Evolutionary conservation across 495 filamentous ascomycete genomes (phyloP), one percentile per base, ranked within the genome.

Genomic region (Niebla homalea): DNA sequence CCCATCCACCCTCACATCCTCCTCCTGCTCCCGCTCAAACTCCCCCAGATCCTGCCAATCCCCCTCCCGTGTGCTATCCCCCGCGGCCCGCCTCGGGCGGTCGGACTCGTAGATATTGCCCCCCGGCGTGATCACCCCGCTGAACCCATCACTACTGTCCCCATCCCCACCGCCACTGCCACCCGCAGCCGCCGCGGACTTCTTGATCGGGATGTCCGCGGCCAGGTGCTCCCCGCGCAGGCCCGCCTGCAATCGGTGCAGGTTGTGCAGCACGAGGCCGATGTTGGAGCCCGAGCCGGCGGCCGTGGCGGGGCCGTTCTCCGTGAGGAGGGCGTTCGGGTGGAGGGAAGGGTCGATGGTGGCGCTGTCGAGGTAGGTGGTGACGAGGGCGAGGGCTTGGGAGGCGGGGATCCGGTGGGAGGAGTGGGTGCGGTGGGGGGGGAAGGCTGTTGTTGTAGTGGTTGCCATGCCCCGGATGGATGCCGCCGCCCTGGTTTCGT

Each of bases 241-340:
- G 15, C 82, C 83, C 0, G 76, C 77, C 60, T 82, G 76, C 10
- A 85, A 75, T 19, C 83, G 74, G 59, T 76, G 70, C 43, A 87
- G 61, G 56, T 83, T 80, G 60, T 83, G 78, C 39, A 87, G 64
- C 18, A 75, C 73, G 15, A 85, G 58, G 21, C 77, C 74, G 1
- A 72, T 70, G 19, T 66, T 71, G 1, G 73, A 66, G 38, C 77
- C 77, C 11, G 73, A 72, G 22, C 69, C 72, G 45, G 68, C 66
- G 7, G n/a, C n/a, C 18, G 74, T 69, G 40, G 73, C 64, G 23
- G 79, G 77, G 3, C 81, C 83, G 37, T 72, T 67, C 50, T 79
- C 71, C 42, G 69, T 76, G 58, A 87, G 74, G 49, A 72, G 68
- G 39, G 78, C 75, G 53, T 80, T 82, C 4, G 83, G 83, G 57